Percentiles rank a stretch among this genome's conserved stretches.
These are phyloP conservation scores for Sporobolomyces roseus DNA, from an alignment of 768 basidiomycete species.

Conservation along the genomic window DNA sequence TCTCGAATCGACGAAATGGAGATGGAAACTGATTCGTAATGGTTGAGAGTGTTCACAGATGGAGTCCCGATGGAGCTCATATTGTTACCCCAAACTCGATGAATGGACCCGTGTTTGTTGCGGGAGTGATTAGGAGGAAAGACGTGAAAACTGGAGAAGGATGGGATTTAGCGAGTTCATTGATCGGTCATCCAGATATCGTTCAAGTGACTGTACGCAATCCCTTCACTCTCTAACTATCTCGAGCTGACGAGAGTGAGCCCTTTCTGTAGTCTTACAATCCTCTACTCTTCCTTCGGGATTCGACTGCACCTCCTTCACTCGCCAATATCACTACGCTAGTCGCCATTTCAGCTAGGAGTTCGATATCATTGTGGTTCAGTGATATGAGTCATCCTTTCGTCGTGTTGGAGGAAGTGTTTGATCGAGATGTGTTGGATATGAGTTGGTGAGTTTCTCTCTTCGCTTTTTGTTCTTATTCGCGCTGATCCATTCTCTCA, in stretches of 20 bases:
- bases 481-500: background rate
- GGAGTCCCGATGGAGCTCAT: conserved; percentile 99
- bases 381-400: conserved; percentile 85
- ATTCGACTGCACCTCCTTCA: conserved; percentile 53
- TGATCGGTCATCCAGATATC: conserved; percentile 96
- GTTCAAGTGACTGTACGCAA: conserved; percentile 54
- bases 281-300: conserved; percentile 85
- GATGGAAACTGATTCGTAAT: background rate
- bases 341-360: conserved; percentile 86
- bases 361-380: conserved; percentile 92
- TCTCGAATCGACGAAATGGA: background rate
- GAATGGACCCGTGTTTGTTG: conserved; percentile 96
- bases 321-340: conserved; percentile 78
- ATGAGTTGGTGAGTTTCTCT: conserved; percentile 72
- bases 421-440: conserved; percentile 91
- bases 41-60: conserved; percentile 59
- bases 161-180: conserved; percentile 67
- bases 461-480: background rate
- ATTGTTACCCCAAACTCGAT: conserved; percentile 97
- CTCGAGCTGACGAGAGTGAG: background rate
- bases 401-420: conserved; percentile 88
- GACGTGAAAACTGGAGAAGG: conserved; percentile 70
- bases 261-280: conserved; percentile 66
- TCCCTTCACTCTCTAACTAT: background rate
- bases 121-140: conserved; percentile 68